A percentile compares a stretch with the other conserved stretches of the same genome.
phyloP scores from a whole-genome alignment of 1,284 basidiomycete genomes.

The Cutaneotrichosporon sp. region DNA sequence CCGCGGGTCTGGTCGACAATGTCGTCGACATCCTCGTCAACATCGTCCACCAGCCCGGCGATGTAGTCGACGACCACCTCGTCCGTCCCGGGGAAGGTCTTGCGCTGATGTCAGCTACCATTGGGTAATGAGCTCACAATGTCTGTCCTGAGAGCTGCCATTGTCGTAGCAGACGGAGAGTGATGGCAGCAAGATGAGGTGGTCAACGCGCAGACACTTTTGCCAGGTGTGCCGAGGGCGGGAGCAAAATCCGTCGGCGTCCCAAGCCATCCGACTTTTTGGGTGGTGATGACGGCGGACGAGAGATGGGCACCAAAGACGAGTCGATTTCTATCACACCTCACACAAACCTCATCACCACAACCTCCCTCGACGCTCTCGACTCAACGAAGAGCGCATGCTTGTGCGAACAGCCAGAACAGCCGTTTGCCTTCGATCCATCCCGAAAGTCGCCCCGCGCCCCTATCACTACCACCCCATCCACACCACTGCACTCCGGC shows the following conservation, averaged over 20 bases:
- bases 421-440: background rate
- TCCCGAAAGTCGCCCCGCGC: background rate
- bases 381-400: slow-evolving; percentile 16
- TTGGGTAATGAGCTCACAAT: slow-evolving; percentile 22
- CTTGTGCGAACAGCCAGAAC: slow-evolving; percentile 16
- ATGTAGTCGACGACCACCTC: slow-evolving; percentile 93
- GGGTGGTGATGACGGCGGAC: slow-evolving; percentile 1
- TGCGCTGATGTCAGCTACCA: slow-evolving; percentile 55
- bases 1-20: slow-evolving; percentile 74
- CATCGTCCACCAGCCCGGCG: slow-evolving; percentile 87
- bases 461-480: background rate
- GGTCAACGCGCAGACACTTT: background rate
- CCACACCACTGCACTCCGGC: slow-evolving; percentile 4
- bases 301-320: background rate
- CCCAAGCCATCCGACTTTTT: slow-evolving; percentile 17
- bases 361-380: background rate
- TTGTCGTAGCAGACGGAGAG: slow-evolving; percentile 8
- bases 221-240: slow-evolving; percentile 4
- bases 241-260: slow-evolving; percentile 12
- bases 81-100: slow-evolving; percentile 81
- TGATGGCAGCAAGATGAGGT: background rate
- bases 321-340: background rate
- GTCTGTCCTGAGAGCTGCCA: slow-evolving; percentile 35
- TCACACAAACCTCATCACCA: background rate
- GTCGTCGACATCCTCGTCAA: slow-evolving; percentile 81